Conservation (phyloP, 2,329 filamentous ascomycete species). For the Monilinia polystroma region DNA sequence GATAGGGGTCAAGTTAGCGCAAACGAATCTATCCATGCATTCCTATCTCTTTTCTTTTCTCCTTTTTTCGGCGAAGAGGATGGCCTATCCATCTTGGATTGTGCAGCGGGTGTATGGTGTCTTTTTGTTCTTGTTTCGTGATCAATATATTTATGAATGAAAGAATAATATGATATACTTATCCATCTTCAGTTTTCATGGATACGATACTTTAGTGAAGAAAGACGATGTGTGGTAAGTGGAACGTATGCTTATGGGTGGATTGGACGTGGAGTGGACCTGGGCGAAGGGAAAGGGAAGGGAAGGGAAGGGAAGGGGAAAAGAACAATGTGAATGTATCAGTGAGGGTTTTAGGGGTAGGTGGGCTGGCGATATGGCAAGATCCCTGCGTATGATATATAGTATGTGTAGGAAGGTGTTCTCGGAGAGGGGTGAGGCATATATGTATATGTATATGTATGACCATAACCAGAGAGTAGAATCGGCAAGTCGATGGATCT, state of each 20-base stretch:
- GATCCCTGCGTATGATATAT: too few relatives aligned
- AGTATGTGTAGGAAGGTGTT: too few relatives aligned
- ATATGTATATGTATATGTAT: too few relatives aligned
- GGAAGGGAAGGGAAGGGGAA: too few relatives aligned
- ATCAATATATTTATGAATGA: not conserved
- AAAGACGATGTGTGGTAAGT: not conserved
- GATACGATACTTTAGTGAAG: not conserved
- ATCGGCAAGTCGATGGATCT: too few relatives aligned
- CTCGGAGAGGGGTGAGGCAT: too few relatives aligned
- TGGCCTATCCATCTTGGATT: not conserved
- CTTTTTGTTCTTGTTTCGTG: not conserved
- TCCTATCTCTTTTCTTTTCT: not conserved
- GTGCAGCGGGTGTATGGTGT: not conserved
- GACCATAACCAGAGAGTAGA: too few relatives aligned
- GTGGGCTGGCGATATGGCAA: too few relatives aligned
- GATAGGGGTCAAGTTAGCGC: not conserved
- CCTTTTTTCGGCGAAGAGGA: not conserved
- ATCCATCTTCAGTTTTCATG: not conserved
- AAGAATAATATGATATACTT: not conserved
- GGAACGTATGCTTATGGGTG: not conserved
- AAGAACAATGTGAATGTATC: too few relatives aligned
- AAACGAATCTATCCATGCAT: not conserved
- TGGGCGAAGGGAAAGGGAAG: too few relatives aligned
- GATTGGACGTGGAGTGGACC: not conserved
- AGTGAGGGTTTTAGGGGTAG: too few relatives aligned